Evolutionary conservation across 345 rosid genomes (phyloP).

Genomic region (Trapa bicornis): DNA sequence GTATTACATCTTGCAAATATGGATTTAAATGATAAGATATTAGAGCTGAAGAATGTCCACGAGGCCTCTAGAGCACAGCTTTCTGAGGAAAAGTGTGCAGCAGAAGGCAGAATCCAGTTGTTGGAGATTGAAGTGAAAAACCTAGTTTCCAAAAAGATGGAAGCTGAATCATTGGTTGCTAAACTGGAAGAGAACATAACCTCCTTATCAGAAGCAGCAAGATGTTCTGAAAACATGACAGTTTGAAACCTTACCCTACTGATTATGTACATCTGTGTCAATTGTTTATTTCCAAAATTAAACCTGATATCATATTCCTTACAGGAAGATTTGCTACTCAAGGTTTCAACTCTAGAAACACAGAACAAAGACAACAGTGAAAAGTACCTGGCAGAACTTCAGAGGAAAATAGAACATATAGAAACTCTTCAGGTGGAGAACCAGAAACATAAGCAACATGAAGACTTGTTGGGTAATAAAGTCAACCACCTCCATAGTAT

Average conservation of each 20-base stretch:
- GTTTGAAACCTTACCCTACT: constrained; percentile 20
- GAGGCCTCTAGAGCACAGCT: constrained; percentile 39
- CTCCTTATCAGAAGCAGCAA: constrained; percentile 34
- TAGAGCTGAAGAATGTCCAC: constrained; percentile 48
- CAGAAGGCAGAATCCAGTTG: constrained; percentile 41
- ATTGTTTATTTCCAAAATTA: constrained; percentile 13
- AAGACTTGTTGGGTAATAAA: constrained; percentile 43
- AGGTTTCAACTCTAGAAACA: constrained; percentile 45
- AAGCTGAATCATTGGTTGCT: constrained; percentile 36
- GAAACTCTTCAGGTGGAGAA: constrained; percentile 34
- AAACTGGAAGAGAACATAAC: constrained; percentile 42
- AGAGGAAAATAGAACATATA: constrained; percentile 35
- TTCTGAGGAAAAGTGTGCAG: constrained; percentile 35
- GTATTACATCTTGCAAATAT: constrained; percentile 30
- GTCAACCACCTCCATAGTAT: constrained; percentile 35
- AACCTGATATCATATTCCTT: constrained; percentile 15
- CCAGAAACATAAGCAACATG: constrained; percentile 31
- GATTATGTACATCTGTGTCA: constrained; percentile 4
- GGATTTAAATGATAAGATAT: constrained; percentile 32
- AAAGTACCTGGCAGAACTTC: constrained; percentile 40
- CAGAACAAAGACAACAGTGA: constrained; percentile 45
- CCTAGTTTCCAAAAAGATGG: constrained; percentile 42
- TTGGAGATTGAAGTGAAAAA: constrained; percentile 57
- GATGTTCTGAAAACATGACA: constrained; percentile 48
- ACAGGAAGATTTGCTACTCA: constrained; percentile 51